Base-by-base conservation (phyloP, 148 eudicot species). In the Fagopyrum homotropicum region DNA sequence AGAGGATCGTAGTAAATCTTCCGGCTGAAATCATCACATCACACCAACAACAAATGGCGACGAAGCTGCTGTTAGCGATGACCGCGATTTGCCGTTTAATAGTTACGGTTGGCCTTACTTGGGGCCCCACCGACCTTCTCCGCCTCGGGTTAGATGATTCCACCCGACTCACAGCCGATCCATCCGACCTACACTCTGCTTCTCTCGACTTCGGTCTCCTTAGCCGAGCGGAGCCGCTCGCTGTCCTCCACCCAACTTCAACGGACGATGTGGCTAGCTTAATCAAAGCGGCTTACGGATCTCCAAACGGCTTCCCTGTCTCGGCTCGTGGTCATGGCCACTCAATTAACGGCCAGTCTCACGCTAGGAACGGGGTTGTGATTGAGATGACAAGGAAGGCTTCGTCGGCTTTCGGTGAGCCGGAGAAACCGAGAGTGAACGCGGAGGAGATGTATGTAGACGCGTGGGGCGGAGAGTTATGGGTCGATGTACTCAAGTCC, bases 321-420 rank as follows among this genome's bases (percentile, higher is more conserved):
- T 93, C 98, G 61, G 98, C 98, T 4, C 70, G 97, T 3, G 98
- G 98, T 1, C 91, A 89, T 76, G 97, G 98, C 14, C 97, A 93
- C 81, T 93, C 98, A 8, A 88, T 93, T 16, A 91, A 89, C 78
- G 98, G 97, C 6, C 98, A 93, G 81, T 81, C 97, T 0, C 88
- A 81, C 73, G 75, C 88, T 0, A 40, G 4, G 7, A 83, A 83
- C 11, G 98, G 98, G 8, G 86, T 93, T 12, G 95, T 93, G 49
- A 73, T 93, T 1, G 81, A 91, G 75, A 93, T 93, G 90, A 22
- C 81, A 72, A 86, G 22, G 49, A 35, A 46, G 63, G 9, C 0
- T 30, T 10, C 5, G 61, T 7, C 45, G 19, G 47, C 29, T 8
- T 5, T 4, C 19, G 45, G 46, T 5, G 51, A 19, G 11, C 54